Evolutionary conservation across 192 early-diverging fungal genomes (phyloP), one percentile per base, ranked within the genome.

Genomic region (Podila clonocystis): DNA sequence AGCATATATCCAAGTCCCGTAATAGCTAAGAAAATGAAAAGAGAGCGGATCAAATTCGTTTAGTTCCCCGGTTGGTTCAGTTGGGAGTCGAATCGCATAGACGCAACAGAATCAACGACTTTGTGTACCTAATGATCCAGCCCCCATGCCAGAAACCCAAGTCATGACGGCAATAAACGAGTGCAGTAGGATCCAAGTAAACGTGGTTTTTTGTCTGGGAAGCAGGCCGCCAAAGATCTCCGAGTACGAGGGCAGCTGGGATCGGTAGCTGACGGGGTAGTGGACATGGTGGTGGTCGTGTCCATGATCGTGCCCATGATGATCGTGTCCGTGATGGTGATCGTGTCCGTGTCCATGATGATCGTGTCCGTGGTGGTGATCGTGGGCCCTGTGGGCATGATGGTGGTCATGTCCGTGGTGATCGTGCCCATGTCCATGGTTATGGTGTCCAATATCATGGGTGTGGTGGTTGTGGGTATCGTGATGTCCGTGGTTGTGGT

Each of bases 121-220:
- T 41, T 2, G 74, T 75, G 4, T 76, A 88, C 88, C 77, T 71
- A 90, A 65, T 34, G 82, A 87, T 60, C 85, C 84, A 8, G 69
- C 48, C 2, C 82, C 58, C 58, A 83, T 84, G 11, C 86, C 89
- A 29, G 74, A 72, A 62, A 78, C 58, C 63, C 82, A 90, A 1
- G 87, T 67, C 48, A 84, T 62, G 29, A 87, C 66, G 19, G 86
- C 85, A 28, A 87, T 75, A 12, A 58, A 36, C 6, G 79, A 67
- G 49, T 90, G 87, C 9, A 85, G 52, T 30, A 83, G 11, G 41
- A 84, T 82, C 85, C 87, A 88, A 0, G 86, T 87, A 50, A 90
- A 88, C 62, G 87, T 67, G 5, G 89, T 86, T 65, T 90, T 90
- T 74, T 90, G 86, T 17, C 65, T 73, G 2, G 87, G 82, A 62